Percentiles rank a stretch among this genome's conserved stretches.
Evolutionary conservation across 352 stramenopile genomes (phyloP).

Genomic region (Phytopythium montanum): DNA sequence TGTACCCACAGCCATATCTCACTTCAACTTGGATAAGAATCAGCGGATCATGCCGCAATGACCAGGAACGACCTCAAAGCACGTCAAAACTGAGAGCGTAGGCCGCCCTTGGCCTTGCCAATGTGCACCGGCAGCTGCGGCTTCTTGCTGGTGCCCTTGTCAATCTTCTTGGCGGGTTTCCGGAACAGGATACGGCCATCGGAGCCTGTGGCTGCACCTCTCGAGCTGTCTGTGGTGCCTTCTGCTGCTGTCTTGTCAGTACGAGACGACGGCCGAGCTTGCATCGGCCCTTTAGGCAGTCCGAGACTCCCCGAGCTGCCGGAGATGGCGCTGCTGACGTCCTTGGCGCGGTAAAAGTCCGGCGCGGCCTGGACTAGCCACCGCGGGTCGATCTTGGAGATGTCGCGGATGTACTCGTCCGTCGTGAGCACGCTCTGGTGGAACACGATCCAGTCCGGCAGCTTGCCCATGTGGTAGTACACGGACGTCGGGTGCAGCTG

Average conservation of each 20-base stretch:
- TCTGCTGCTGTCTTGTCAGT: constrained; percentile 24
- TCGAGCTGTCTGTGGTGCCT: constrained; percentile 1
- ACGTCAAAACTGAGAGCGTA: constrained; percentile 69
- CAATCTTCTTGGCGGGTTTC: constrained; percentile 33
- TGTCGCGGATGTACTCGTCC: constrained; percentile 91
- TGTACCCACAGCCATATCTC: background rate
- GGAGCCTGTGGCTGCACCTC: constrained; percentile 14
- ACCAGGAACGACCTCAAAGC: background rate
- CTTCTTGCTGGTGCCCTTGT: constrained; percentile 21
- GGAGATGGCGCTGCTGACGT: constrained; percentile 60
- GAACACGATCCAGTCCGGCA: constrained; percentile 98
- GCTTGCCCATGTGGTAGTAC: constrained; percentile 65
- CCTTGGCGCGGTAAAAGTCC: constrained; percentile 71
- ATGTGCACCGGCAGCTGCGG: constrained; percentile 69
- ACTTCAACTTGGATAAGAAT: background rate
- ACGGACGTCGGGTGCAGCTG: constrained; percentile 77
- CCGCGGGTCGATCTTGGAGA: constrained; percentile 66
- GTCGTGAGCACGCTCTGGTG: constrained; percentile 98
- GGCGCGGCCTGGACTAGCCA: constrained; percentile 67
- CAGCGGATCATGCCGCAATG: background rate
- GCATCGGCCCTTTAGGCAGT: constrained; percentile 36
- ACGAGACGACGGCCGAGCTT: constrained; percentile 4
- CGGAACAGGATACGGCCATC: constrained; percentile 73
- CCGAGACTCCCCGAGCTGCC: constrained; percentile 66
- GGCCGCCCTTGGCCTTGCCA: constrained; percentile 76